These are phyloP conservation scores for Cyclanthera cordifolia DNA, from an alignment of 306 rosid genomes.

Conservation along the genomic window DNA sequence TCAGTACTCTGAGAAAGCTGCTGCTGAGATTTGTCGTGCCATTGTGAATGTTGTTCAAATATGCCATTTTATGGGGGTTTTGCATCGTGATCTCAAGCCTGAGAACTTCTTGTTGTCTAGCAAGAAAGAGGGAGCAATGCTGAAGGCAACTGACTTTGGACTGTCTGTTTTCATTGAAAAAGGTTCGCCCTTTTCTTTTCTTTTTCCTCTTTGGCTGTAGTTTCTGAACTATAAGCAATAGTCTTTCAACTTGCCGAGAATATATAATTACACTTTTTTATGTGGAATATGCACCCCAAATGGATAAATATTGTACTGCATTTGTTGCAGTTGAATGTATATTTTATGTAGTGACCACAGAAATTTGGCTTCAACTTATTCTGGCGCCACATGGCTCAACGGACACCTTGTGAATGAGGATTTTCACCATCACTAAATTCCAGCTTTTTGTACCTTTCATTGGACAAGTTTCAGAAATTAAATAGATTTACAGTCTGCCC, in stretches of 20 bases:
- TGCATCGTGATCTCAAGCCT: conserved; percentile 91
- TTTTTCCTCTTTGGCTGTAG: not conserved
- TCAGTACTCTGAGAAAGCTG: conserved; percentile 73
- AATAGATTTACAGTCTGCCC: not conserved
- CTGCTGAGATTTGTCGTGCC: conserved; percentile 50
- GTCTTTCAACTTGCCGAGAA: not conserved
- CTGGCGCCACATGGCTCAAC: not conserved
- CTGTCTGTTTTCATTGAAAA: conserved; percentile 83
- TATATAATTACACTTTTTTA: not conserved
- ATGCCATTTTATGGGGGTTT: conserved; percentile 78
- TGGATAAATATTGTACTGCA: not conserved
- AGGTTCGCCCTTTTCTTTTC: conserved; percentile 26
- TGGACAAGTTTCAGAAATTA: not conserved
- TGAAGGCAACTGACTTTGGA: conserved; percentile 90
- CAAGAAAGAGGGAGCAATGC: conserved; percentile 44
- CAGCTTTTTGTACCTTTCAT: not conserved
- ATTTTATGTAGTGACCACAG: not conserved
- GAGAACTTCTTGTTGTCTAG: conserved; percentile 78
- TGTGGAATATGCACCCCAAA: not conserved
- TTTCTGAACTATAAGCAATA: not conserved
- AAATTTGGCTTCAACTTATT: conserved; percentile 1
- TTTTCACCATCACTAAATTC: not conserved
- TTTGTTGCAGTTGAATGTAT: not conserved
- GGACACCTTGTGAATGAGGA: not conserved
- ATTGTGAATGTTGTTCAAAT: conserved; percentile 74